Conservation (phyloP, 208 protist genomes). For the Sergeia podlipaevii region DNA sequence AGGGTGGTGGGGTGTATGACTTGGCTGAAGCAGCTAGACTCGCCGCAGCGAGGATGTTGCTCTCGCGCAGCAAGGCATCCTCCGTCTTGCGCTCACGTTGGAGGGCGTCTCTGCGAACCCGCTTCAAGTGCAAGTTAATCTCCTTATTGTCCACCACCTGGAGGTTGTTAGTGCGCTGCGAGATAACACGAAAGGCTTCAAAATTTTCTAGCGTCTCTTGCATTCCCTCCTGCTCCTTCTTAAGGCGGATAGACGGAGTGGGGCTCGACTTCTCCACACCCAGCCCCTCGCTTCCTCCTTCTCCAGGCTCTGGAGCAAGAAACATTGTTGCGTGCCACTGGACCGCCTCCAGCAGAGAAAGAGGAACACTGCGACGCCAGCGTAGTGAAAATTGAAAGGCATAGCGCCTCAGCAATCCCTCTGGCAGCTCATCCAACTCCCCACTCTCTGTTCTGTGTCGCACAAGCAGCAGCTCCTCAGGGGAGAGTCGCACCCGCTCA, state of each 20-base stretch:
- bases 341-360: conserved; percentile 73
- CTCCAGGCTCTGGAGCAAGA: conserved; percentile 22
- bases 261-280: conserved; percentile 13
- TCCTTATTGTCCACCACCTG: conserved; percentile 89
- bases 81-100: conserved; percentile 45
- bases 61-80: conserved; percentile 56
- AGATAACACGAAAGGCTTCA: conserved; percentile 85
- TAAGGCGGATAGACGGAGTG: conserved; percentile 64
- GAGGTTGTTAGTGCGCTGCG: conserved; percentile 85
- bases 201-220: conserved; percentile 80
- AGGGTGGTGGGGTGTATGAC: conserved; percentile 34
- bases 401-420: conserved; percentile 80
- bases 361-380: conserved; percentile 62
- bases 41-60: conserved; percentile 55
- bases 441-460: conserved; percentile 44
- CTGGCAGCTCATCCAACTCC: conserved; percentile 82
- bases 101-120: conserved; percentile 42
- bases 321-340: conserved; percentile 84
- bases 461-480: conserved; percentile 63
- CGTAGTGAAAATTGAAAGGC: conserved; percentile 78
- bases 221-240: conserved; percentile 77
- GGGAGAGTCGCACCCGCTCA: conserved; percentile 52
- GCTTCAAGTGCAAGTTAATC: conserved; percentile 83
- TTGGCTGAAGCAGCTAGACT: conserved; percentile 67
- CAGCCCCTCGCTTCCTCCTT: conserved; percentile 4